Base-by-base conservation (phyloP, 169 alveolate genomes). In the Eimeria necatrix region DNA sequence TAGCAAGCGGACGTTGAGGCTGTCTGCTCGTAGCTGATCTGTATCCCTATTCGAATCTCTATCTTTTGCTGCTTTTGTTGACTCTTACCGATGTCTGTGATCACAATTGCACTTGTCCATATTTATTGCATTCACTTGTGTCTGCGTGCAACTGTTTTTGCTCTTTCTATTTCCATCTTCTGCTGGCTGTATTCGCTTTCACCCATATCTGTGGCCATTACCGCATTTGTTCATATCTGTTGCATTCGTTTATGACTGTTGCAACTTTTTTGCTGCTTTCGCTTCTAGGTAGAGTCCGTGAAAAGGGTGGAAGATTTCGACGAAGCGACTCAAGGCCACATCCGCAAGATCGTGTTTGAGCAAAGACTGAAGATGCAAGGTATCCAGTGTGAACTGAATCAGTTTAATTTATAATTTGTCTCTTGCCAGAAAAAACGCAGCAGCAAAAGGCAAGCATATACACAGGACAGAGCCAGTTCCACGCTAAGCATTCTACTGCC, bases 321-420 rank as follows among this genome's bases (percentile, higher is more conserved):
- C 80, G 95, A 53, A 7, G 95, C 91, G 4, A 93, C 95, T 41
- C 95, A 93, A 74, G 94, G 93, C 32, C 93, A 73, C 24, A 81
- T 93, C 48, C 91, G 93, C 71, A 97, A 97, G 95, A 97, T 97
- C 2, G 94, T 98, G 60, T 98, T 97, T 95, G 98, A 97, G 71
- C 97, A 98, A 95, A 96, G 97, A 95, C 97, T 98, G 93, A 97
- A 97, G 96, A 90, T 96, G 85, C 96, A 94, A 94, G 98, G 94
- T 20, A 51, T 56, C 68, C 68, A 56, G 22, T 10, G 12, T 56
- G 20, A 10, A 14, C 20, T 56, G 22, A 14, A 18, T 18, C 68
- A 10, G 1, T 18, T 56, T 56, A 18, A 56, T 10, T 18, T 56
- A 0, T 1, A 10, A 56, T 18, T 10, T 18, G 22, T 56, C 4